Percentiles rank a stretch among this genome's conserved stretches.
Evolutionary conservation across 2,329 filamentous ascomycete genomes (phyloP).

Genomic region (Calonectria honghensis): DNA sequence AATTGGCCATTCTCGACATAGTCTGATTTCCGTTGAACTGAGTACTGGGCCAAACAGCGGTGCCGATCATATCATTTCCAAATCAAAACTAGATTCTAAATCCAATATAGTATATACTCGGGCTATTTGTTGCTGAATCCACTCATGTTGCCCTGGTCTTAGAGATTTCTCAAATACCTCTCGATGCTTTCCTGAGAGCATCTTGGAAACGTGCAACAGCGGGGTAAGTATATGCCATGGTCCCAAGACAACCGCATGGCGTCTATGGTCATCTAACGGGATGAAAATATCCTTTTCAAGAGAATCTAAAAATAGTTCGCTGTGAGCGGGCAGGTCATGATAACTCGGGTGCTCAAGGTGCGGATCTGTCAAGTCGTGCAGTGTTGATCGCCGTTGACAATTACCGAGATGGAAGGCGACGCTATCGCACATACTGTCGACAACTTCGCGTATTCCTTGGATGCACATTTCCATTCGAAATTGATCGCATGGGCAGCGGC

Average conservation of each 20-base stretch:
- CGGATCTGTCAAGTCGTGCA: conserved; percentile 19
- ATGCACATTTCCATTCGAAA: not conserved
- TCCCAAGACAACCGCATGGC: conserved; percentile 26
- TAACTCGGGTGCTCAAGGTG: conserved; percentile 37
- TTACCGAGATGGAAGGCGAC: conserved; percentile 42
- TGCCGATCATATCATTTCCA: not conserved
- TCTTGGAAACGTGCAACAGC: not conserved
- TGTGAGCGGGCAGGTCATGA: conserved; percentile 18
- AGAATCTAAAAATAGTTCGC: conserved; percentile 22
- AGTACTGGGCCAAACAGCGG: too few species aligned
- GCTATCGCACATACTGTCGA: conserved; percentile 36
- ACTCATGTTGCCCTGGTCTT: conserved; percentile 35
- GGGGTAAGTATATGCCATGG: conserved; percentile 34
- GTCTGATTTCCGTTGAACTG: too few species aligned
- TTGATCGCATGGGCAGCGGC: not conserved
- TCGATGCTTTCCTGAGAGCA: conserved; percentile 15
- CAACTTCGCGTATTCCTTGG: conserved; percentile 19
- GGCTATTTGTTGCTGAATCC: not conserved
- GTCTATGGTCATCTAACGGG: conserved; percentile 16
- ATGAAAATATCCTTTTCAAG: conserved; percentile 26
- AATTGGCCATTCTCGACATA: too few species aligned
- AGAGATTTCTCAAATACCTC: not conserved
- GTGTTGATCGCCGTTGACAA: conserved; percentile 9
- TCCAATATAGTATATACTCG: not conserved
- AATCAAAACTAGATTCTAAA: not conserved